Evolutionary conservation across 1,284 basidiomycete genomes (phyloP), one percentile per base, ranked within the genome.

Genomic region (Cutaneotrichosporon cavernicola): DNA sequence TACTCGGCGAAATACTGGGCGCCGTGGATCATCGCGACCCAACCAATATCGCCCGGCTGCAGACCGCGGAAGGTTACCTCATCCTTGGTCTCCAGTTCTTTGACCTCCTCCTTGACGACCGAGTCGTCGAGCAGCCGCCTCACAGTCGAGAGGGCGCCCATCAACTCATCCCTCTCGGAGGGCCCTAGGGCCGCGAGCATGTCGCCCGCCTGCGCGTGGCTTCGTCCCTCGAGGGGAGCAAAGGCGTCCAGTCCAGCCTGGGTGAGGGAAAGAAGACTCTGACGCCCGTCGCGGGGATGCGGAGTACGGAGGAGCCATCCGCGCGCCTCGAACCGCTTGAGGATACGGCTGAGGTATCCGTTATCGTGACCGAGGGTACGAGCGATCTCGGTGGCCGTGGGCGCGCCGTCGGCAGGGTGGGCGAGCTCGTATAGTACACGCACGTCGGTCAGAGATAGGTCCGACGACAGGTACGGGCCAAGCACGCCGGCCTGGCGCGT

Each of bases 381-480:
- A 4, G 59, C 51, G 31, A 68, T 43, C 32, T 61, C 64, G 13
- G 64, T 49, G 13, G 66, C 66, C 26, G 57, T 51, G 30, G 30
- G 32, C 6, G 32, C 34, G 8, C 26, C 38, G 9, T 47, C 49
- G 18, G 18, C 11, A 4, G 57, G 11, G 43, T 65, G 51, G 8
- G 64, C 59, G 18, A 68, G 51, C 53, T 68, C 66, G 49, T 65
- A 68, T 26, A 68, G 59, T 1, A 68, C 62, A 0, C 64, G 66
- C 6, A 55, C 58, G 21, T 68, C 66, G 11, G 66, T 65, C 14
- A 68, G 64, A 16, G 58, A 46, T 8, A 68, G 52, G 50, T 63
- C 60, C 2, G 46, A 46, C 31, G 34, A 32, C 36, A 63, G 64
- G 46, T 57, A 52, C 18, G 63, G 63, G 36, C 47, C 56, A 1